Base-by-base conservation (phyloP, 2,329 filamentous ascomycete genomes). In the Chaetomiaceae sp. region DNA sequence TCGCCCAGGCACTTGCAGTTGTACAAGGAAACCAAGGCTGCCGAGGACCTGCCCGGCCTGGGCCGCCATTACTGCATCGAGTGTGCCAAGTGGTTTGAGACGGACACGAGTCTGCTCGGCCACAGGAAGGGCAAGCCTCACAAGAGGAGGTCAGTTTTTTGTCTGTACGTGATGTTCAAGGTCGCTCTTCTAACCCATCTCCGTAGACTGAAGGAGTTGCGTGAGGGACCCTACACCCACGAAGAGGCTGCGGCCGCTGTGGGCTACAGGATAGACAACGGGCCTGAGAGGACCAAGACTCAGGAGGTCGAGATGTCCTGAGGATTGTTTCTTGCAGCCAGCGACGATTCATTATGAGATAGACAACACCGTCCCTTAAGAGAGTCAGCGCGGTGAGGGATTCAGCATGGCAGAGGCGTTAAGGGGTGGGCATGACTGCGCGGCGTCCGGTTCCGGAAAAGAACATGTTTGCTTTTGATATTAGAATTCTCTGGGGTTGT, bases 51-150 rank as follows among this genome's bases (percentile, higher is more conserved):
- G 31, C 93, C 93, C 3, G 92, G 84, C 0, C 76, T 96, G 43
- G 93, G 93, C 21, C 78, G 82, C 61, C 85, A 85, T 67, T 97
- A 96, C 70, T 99, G 93, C 69, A 76, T 86, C 14, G 87, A 96
- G 70, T 99, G 93, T 69, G 86, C 93, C 56, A 97, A 95, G 73
- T 97, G 89, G 86, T 97, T 95, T 68, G 92, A 97, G 68, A 86
- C 83, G 44, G 87, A 93, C 59, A 69, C 79, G 61, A 95, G 88
- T 61, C 73, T 95, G 51, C 75, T 78, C 31, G 76, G 81, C 23
- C 93, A 99, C 70, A 76, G 77, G 51, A 89, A 86, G 68, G 89
- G 89, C 61, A 99, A 96, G 73, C 89, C 88, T 58, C 93, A 99
- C 72, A 96, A 91, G 79, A 82, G 90, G 74, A 86, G 87, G 88